A percentile compares a stretch with the other conserved stretches of the same genome.
Evolutionary conservation across 768 basidiomycete genomes (phyloP).

Genomic region (Xanthoconium stramineum): DNA sequence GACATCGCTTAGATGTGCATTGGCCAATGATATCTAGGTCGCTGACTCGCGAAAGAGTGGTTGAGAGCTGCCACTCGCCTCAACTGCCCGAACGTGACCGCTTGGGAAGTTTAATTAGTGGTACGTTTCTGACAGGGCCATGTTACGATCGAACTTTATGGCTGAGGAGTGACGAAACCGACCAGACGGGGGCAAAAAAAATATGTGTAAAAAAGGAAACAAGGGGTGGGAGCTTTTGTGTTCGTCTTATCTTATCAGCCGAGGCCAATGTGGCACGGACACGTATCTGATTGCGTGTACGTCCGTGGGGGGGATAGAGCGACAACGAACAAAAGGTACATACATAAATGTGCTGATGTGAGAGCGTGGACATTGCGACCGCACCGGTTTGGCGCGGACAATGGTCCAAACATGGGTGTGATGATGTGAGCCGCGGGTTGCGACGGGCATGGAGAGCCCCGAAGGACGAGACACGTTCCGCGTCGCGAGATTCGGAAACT

Average conservation of each 20-base stretch:
- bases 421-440: slow-evolving; percentile 16
- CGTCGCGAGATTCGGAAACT: slow-evolving; percentile 9
- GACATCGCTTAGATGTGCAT: neutral
- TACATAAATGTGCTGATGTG: slow-evolving; percentile 6
- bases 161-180: slow-evolving; percentile 14
- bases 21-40: neutral
- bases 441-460: slow-evolving; percentile 18
- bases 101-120: slow-evolving; percentile 1
- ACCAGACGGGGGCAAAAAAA: slow-evolving; percentile 15
- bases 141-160: slow-evolving; percentile 3
- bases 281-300: slow-evolving; percentile 22
- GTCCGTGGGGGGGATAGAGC: slow-evolving; percentile 18
- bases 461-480: slow-evolving; percentile 21
- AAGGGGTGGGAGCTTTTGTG: slow-evolving; percentile 1
- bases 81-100: neutral
- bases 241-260: slow-evolving; percentile 31
- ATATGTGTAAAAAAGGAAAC: slow-evolving; percentile 13
- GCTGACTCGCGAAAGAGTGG: neutral
- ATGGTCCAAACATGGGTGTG: slow-evolving; percentile 4
- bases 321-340: slow-evolving; percentile 2
- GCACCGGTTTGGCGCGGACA: slow-evolving; percentile 7
- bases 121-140: neutral
- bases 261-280: slow-evolving; percentile 18
- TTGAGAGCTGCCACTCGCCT: neutral
- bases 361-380: slow-evolving; percentile 9